phyloP scores from a whole-genome alignment of 495 filamentous ascomycete species.

The Penicillium nucicola region DNA sequence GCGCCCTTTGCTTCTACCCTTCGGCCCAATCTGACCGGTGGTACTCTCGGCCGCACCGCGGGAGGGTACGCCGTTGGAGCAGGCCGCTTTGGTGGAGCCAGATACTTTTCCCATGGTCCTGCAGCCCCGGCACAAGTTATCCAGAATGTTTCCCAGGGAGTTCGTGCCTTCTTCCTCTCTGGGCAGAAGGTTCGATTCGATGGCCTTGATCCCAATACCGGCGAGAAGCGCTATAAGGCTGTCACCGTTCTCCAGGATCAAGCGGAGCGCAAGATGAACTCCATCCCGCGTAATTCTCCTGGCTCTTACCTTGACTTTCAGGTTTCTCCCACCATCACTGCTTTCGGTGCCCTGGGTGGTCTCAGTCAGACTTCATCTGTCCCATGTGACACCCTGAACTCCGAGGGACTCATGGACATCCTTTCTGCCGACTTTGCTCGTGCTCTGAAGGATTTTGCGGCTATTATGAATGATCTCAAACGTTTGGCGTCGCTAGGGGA shows the following conservation, averaged over 20 bases:
- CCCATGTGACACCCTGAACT: constrained; percentile 58
- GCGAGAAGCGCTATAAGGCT: constrained; percentile 73
- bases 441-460: constrained; percentile 76
- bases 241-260: constrained; percentile 68
- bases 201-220: constrained; percentile 60
- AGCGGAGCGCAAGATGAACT: constrained; percentile 57
- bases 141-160: constrained; percentile 88
- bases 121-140: constrained; percentile 84
- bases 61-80: constrained; percentile 79
- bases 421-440: constrained; percentile 88
- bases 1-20: constrained; percentile 89
- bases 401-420: constrained; percentile 74
- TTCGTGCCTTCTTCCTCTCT: constrained; percentile 84
- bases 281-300: constrained; percentile 52
- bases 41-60: constrained; percentile 76
- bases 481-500: constrained; percentile 73
- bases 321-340: constrained; percentile 82
- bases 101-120: constrained; percentile 88
- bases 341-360: constrained; percentile 59
- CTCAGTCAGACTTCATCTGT: constrained; percentile 23
- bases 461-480: constrained; percentile 77
- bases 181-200: constrained; percentile 85
- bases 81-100: constrained; percentile 66
- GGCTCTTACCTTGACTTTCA: constrained; percentile 84
- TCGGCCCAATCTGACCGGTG: constrained; percentile 88